A percentile compares a stretch with the other conserved stretches of the same genome.
phyloP scores from a whole-genome alignment of 257 asterid species.

The Salvia hispanica region DNA sequence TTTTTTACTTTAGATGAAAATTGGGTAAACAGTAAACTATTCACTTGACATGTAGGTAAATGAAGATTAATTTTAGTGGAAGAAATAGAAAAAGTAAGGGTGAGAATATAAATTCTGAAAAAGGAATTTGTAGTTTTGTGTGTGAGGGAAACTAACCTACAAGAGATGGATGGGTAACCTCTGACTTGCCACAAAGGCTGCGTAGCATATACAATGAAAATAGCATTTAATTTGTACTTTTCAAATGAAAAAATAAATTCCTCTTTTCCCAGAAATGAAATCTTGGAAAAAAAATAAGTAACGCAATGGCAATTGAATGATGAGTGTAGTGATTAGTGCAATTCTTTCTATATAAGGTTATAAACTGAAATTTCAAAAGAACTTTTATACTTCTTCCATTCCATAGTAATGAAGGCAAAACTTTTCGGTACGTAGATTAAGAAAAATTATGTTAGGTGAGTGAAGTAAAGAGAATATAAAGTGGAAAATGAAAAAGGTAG shows the following conservation, averaged over 20 bases:
- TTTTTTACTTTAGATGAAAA: slow-evolving; percentile 4
- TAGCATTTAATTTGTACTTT: too few species aligned
- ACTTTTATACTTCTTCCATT: too few species aligned
- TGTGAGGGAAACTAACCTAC: too few species aligned
- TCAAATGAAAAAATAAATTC: too few species aligned
- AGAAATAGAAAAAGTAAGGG: neutral
- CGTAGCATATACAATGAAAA: neutral
- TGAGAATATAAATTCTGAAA: neutral
- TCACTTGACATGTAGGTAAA: neutral
- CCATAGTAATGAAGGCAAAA: too few species aligned
- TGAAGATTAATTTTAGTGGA: neutral
- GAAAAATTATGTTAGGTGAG: too few species aligned
- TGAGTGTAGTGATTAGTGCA: neutral
- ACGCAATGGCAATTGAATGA: neutral
- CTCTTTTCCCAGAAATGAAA: too few species aligned
- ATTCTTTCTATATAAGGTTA: too few species aligned
- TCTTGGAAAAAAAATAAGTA: neutral
- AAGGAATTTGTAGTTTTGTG: neutral
- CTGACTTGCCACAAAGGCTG: slow-evolving; percentile 18
- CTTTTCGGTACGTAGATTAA: too few species aligned
- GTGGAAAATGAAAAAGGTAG: too few species aligned
- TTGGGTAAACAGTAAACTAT: neutral
- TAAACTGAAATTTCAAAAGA: too few species aligned
- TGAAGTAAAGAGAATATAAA: too few species aligned
- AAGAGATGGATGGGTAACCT: neutral